Percentiles rank a stretch among this genome's conserved stretches.
These are phyloP conservation scores for Beauveria varroae DNA, from an alignment of 2,329 filamentous ascomycete species.

Conservation along the genomic window DNA sequence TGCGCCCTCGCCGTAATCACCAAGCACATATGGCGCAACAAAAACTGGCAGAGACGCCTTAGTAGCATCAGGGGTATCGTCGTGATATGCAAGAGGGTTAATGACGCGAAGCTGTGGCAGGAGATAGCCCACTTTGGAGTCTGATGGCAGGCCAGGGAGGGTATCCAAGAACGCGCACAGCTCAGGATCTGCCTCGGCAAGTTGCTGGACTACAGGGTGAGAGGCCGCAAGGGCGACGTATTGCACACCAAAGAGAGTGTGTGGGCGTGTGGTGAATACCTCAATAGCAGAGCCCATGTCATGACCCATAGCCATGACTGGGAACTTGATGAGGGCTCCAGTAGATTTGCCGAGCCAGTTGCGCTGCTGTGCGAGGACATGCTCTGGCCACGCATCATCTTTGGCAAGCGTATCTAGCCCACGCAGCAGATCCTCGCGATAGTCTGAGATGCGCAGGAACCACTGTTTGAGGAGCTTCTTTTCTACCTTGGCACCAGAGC, in stretches of 20 bases:
- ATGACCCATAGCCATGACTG: constrained; percentile 40
- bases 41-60: constrained; percentile 63
- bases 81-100: constrained; percentile 57
- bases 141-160: constrained; percentile 45
- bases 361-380: constrained; percentile 73
- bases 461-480: constrained; percentile 76
- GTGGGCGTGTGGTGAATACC: constrained; percentile 77
- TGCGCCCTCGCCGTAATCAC: constrained; percentile 78
- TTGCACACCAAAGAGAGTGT: constrained; percentile 81
- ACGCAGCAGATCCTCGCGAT: constrained; percentile 62
- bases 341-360: constrained; percentile 82
- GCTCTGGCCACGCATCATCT: constrained; percentile 68
- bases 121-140: constrained; percentile 60
- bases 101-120: constrained; percentile 54
- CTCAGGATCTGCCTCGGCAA: constrained; percentile 52
- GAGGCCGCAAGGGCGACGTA: constrained; percentile 71
- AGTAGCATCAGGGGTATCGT: constrained; percentile 40
- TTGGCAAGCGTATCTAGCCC: constrained; percentile 61
- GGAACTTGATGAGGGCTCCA: constrained; percentile 67
- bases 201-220: constrained; percentile 58
- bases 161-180: constrained; percentile 62
- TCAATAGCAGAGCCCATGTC: constrained; percentile 45
- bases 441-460: constrained; percentile 80
- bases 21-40: constrained; percentile 76
- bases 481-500: constrained; percentile 77